phyloP scores from a whole-genome alignment of 2,329 filamentous ascomycete genomes.

The Allantophomopsis lycopodina region DNA sequence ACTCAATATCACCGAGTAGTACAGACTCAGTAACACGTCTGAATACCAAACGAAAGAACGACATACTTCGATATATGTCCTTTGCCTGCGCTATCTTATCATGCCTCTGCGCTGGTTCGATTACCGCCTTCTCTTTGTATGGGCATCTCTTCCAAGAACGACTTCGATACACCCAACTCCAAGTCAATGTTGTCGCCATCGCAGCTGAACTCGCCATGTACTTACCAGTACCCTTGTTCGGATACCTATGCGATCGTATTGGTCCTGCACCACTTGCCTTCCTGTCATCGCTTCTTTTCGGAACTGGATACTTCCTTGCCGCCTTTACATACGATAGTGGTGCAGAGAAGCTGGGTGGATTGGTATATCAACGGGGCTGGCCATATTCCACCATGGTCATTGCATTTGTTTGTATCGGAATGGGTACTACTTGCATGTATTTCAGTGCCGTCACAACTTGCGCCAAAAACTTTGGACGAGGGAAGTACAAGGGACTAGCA shows the following conservation, averaged over 20 bases:
- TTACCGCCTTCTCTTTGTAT: constrained; percentile 89
- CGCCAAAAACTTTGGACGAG: constrained; percentile 93
- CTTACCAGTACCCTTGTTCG: constrained; percentile 78
- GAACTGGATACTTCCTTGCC: constrained; percentile 69
- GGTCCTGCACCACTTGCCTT: constrained; percentile 68
- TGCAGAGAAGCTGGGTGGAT: constrained; percentile 24
- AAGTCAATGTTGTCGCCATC: constrained; percentile 84
- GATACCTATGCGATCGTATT: constrained; percentile 82
- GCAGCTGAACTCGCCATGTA: constrained; percentile 82
- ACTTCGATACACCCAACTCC: constrained; percentile 78
- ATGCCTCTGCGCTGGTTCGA: constrained; percentile 73
- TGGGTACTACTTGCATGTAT: constrained; percentile 81
- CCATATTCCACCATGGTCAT: constrained; percentile 74
- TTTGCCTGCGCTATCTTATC: constrained; percentile 40
- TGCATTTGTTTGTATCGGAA: constrained; percentile 71
- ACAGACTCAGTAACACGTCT: too few species aligned
- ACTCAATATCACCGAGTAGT: too few species aligned
- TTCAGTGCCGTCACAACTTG: constrained; percentile 84
- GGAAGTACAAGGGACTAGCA: constrained; percentile 76
- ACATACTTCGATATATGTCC: constrained; percentile 24
- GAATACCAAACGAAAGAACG: neutral
- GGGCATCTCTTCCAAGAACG: constrained; percentile 79
- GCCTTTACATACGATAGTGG: constrained; percentile 59
- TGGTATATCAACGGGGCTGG: constrained; percentile 36
- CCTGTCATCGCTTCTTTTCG: constrained; percentile 61